Evolutionary conservation across 2,329 filamentous ascomycete genomes (phyloP), one percentile per base, ranked within the genome.

Genomic region (Sclerotinia minor): DNA sequence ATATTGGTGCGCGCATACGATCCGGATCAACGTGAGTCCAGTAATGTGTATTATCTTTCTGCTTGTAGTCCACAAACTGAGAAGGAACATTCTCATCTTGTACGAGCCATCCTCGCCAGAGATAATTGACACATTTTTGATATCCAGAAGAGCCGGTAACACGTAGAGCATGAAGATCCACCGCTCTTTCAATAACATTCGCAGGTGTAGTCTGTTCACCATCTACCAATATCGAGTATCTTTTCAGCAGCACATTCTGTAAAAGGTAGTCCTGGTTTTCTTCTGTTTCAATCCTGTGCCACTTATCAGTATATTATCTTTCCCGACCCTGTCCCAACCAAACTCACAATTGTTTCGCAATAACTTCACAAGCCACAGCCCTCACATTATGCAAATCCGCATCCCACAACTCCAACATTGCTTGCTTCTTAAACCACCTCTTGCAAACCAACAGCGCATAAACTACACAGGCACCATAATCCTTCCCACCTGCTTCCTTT

Each of bases 31-130:
- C 88, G 77, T 99, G 95, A 1, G 85, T 81, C 81, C 89, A 86
- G 79, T 95, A 96, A 55, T 83, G 85, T 1, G 87, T 88, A 77
- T 94, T 91, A 69, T 89, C 92, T 77, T 92, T 92, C 69, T 92
- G 84, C 73, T 89, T 87, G 82, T 96, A 99, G 76, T 94, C 89
- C 65, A 97, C 85, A 77, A 99, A 99, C 64, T 88, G 88, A n/a
- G 89, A 88, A 0, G 94, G 91, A 73, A 98, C 94, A 61, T 94
- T 85, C 74, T 97, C 93, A 72, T 97, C 92, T 78, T 99, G 95
- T n/a, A 97, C 89, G 11, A 98, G 83, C 95, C 95, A 99, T 29
- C 95, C 95, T 70, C 88, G 87, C 95, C 95, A 99, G 11, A 99
- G 87, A 76, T 96, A 92, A 70, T 85, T 87, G 75, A 98, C 92